Evolutionary conservation across 75 land plant species (phyloP).

Genomic region (Picea glauca): DNA sequence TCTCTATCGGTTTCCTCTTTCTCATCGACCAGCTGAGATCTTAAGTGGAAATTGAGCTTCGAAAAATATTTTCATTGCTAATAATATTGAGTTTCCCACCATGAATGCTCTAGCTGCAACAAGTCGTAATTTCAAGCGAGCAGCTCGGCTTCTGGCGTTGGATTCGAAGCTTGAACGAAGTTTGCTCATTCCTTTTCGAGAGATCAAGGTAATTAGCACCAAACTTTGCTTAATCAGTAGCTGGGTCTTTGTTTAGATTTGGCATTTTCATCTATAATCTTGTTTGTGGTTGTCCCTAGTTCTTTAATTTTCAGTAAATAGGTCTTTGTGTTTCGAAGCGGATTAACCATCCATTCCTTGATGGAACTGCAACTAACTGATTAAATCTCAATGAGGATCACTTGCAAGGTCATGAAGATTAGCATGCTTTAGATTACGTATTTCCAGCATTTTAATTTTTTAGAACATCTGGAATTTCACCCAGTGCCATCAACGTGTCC

Average conservation of each 20-base stretch:
- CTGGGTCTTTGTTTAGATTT: not conserved
- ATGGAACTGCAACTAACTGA: too few species aligned
- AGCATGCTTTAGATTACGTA: too few species aligned
- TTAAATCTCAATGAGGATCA: too few species aligned
- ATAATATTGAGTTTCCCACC: not conserved
- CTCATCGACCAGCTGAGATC: too few species aligned
- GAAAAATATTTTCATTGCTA: too few species aligned
- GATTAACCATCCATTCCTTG: not conserved
- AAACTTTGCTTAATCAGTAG: too few species aligned
- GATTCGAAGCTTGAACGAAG: conserved; percentile 87
- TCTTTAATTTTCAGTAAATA: not conserved
- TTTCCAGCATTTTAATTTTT: too few species aligned
- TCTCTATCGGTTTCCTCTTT: too few species aligned
- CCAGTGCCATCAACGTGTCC: too few species aligned
- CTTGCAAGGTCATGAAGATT: too few species aligned
- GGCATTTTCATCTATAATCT: not conserved
- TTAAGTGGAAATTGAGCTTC: too few species aligned
- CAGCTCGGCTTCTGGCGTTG: conserved; percentile 57
- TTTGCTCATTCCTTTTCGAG: conserved; percentile 76
- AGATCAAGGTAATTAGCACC: conserved; percentile 57
- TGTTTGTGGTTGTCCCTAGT: not conserved
- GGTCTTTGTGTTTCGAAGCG: not conserved
- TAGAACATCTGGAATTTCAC: too few species aligned
- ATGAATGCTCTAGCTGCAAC: conserved; percentile 86
- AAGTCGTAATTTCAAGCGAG: conserved; percentile 75